phyloP scores from a whole-genome alignment of 257 asterid species.

The Plantago ovata region DNA sequence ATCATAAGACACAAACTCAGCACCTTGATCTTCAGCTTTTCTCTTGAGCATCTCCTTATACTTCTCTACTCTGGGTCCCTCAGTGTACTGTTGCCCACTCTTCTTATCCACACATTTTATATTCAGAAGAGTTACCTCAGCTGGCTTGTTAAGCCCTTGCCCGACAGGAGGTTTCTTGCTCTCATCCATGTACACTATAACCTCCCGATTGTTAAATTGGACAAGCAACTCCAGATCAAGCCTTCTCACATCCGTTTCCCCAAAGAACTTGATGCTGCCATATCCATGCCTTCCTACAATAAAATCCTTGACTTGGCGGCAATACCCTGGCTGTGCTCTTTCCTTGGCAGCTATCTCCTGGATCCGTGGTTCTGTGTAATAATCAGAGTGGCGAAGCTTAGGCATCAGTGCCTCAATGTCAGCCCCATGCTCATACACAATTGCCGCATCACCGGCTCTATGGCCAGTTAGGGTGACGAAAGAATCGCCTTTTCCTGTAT shows the following conservation, averaged over 20 bases:
- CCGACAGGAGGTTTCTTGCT: conserved; percentile 79
- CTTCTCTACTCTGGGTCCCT: conserved; percentile 60
- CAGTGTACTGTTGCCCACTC: conserved; percentile 52
- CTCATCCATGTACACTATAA: conserved; percentile 62
- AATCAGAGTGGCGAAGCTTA: conserved; percentile 82
- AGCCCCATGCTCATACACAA: conserved; percentile 90
- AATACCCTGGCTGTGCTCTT: conserved; percentile 64
- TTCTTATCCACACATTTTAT: conserved; percentile 60
- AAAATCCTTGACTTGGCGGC: conserved; percentile 68
- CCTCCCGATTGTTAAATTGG: conserved; percentile 60
- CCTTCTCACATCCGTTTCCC: conserved; percentile 80
- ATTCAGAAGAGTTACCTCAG: conserved; percentile 80
- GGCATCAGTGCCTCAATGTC: conserved; percentile 95
- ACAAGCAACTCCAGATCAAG: conserved; percentile 72
- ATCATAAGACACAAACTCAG: conserved; percentile 72
- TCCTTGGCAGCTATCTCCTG: conserved; percentile 93
- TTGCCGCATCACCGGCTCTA: conserved; percentile 96
- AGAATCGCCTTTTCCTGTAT: conserved; percentile 52
- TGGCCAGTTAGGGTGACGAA: conserved; percentile 59
- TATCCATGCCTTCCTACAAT: conserved; percentile 66
- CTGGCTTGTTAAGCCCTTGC: conserved; percentile 75
- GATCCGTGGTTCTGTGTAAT: conserved; percentile 80
- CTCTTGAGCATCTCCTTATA: conserved; percentile 58
- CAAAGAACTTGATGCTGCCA: conserved; percentile 83
- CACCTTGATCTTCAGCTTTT: conserved; percentile 67